Percentiles rank a stretch among this genome's conserved stretches.
These are phyloP conservation scores for Fistulina hepatica DNA, from an alignment of 1,284 basidiomycete species.

Conservation along the genomic window DNA sequence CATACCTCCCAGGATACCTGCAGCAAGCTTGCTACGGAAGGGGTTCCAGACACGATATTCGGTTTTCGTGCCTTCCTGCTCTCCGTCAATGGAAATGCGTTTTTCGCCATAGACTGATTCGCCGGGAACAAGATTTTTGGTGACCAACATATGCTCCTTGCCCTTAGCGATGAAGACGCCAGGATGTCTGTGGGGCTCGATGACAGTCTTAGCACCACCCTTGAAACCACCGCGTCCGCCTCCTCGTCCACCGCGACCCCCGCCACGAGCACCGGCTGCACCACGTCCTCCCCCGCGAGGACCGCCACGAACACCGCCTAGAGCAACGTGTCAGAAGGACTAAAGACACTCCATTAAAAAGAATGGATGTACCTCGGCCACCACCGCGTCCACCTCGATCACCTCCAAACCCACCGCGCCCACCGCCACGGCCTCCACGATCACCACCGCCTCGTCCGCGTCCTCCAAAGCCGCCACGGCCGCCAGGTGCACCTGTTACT, in stretches of 20 bases:
- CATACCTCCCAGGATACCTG: conserved; percentile 92
- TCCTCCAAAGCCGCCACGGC: conserved; percentile 1
- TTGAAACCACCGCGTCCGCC: conserved; percentile 22
- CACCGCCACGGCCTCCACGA: neutral
- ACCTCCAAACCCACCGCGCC: neutral
- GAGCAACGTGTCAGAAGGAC: too few species aligned
- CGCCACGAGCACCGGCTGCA: neutral
- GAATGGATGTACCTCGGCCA: neutral
- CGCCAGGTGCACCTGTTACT: neutral
- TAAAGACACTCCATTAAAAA: too few species aligned
- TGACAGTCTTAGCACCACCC: conserved; percentile 78
- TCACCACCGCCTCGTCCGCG: neutral
- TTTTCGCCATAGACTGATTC: conserved; percentile 99
- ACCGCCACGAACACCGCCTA: neutral
- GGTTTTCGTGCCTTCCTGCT: conserved; percentile 75
- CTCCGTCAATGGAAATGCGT: conserved; percentile 76
- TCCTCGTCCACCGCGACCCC: neutral
- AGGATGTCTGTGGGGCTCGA: conserved; percentile 92
- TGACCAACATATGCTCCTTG: conserved; percentile 96
- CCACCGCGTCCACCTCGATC: neutral
- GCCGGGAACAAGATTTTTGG: conserved; percentile 94
- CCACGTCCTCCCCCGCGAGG: neutral
- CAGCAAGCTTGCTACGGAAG: conserved; percentile 94
- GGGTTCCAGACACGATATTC: conserved; percentile 99
- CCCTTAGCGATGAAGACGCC: conserved; percentile 93